Conservation (phyloP, 371 early-diverging fungal species). For the Haplosporangium sp. region DNA sequence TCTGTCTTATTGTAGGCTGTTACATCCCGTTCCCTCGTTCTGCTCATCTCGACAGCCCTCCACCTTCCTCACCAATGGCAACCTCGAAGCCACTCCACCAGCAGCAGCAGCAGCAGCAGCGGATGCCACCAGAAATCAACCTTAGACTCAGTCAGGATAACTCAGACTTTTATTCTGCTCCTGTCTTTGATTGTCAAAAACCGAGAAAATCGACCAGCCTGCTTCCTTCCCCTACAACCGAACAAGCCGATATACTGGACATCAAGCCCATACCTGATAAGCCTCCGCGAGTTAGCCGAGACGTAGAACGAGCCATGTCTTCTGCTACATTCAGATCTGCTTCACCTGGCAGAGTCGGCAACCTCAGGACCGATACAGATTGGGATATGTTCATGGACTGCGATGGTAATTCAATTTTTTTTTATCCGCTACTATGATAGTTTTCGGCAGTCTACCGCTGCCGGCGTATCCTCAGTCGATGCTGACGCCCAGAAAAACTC, state of each 20-base stretch:
- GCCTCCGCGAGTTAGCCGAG: background rate
- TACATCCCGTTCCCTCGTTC: background rate
- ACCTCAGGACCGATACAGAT: slow-evolving; percentile 9
- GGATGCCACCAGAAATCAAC: slow-evolving; percentile 14
- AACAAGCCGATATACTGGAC: slow-evolving; percentile 7
- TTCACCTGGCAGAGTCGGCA: slow-evolving; percentile 7
- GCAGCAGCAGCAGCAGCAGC: slow-evolving; percentile 8
- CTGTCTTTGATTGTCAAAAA: slow-evolving; percentile 23
- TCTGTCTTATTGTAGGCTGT: background rate
- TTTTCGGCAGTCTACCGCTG: too few relatives aligned
- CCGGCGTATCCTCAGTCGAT: too few relatives aligned
- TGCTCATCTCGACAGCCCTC: background rate
- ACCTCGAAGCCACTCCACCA: slow-evolving; percentile 22
- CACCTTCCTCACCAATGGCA: background rate
- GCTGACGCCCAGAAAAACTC: too few relatives aligned
- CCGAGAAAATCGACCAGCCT: slow-evolving; percentile 17
- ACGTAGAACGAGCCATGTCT: background rate
- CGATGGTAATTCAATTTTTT: background rate
- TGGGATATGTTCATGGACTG: slow-evolving; percentile 7
- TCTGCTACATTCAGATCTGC: background rate
- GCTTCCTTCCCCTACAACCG: slow-evolving; percentile 30
- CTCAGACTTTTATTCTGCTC: slow-evolving; percentile 36
- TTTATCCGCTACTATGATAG: too few relatives aligned
- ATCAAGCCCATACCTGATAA: slow-evolving; percentile 14
- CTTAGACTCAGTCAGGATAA: slow-evolving; percentile 17